These are phyloP conservation scores for Backusella westeae DNA, from an alignment of 192 early-diverging fungal species.

Conservation along the genomic window DNA sequence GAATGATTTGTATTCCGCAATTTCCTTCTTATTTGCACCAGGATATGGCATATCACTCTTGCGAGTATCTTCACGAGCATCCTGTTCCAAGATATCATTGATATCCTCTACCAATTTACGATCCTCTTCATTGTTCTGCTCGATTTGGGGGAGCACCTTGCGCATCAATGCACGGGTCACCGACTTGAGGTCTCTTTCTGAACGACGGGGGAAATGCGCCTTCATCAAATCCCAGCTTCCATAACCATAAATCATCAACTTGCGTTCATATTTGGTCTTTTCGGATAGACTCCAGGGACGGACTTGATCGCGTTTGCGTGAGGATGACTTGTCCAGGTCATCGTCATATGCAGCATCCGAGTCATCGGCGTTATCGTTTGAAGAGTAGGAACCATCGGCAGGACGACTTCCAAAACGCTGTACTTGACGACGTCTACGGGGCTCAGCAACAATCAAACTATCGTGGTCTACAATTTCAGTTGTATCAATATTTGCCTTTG, in stretches of 20 bases:
- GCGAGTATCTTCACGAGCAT: constrained; percentile 43
- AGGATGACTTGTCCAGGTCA: constrained; percentile 33
- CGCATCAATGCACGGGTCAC: constrained; percentile 51
- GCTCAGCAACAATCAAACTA: constrained; percentile 67
- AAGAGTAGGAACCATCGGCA: constrained; percentile 38
- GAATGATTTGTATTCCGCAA: constrained; percentile 68
- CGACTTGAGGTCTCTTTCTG: constrained; percentile 57
- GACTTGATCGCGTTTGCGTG: constrained; percentile 37
- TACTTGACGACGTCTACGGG: constrained; percentile 65
- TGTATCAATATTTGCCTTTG: constrained; percentile 69
- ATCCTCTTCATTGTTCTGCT: constrained; percentile 52
- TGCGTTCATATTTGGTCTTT: constrained; percentile 56
- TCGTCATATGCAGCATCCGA: constrained; percentile 47
- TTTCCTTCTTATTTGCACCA: constrained; percentile 63
- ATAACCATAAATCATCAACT: constrained; percentile 64
- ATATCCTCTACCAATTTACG: constrained; percentile 62
- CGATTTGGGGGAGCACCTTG: constrained; percentile 48
- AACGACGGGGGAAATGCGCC: constrained; percentile 52
- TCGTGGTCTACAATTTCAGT: constrained; percentile 50
- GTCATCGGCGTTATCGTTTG: constrained; percentile 44
- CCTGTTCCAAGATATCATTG: constrained; percentile 43
- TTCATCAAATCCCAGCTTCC: constrained; percentile 65
- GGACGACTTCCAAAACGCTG: constrained; percentile 45
- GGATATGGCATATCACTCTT: constrained; percentile 57
- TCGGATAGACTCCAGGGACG: constrained; percentile 53